Evolutionary conservation across 768 basidiomycete species (phyloP).

Genomic region (Podaxis rugospora): DNA sequence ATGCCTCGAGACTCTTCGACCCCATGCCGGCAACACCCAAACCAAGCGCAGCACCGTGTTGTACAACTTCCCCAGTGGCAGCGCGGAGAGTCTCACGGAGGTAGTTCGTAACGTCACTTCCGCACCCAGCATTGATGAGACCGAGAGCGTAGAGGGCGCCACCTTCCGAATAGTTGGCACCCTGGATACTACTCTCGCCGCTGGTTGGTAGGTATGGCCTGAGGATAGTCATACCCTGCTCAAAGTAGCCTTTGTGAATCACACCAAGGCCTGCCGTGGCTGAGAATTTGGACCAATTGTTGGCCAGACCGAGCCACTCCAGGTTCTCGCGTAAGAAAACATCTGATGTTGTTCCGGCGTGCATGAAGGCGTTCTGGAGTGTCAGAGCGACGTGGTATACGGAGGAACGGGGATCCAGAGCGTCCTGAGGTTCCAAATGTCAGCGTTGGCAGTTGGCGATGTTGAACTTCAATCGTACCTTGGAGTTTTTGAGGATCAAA

Average conservation of each 20-base stretch:
- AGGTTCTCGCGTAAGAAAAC: slow-evolving; percentile 91
- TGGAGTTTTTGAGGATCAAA: slow-evolving; percentile 87
- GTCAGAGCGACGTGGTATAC: slow-evolving; percentile 97
- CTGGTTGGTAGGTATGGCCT: slow-evolving; percentile 88
- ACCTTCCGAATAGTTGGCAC: slow-evolving; percentile 89
- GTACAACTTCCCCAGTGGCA: slow-evolving; percentile 81
- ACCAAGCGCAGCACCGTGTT: slow-evolving; percentile 95
- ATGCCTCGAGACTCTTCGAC: slow-evolving; percentile 81
- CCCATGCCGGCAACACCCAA: slow-evolving; percentile 97
- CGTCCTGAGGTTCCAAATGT: slow-evolving; percentile 49
- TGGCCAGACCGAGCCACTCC: slow-evolving; percentile 92
- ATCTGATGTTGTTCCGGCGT: slow-evolving; percentile 97
- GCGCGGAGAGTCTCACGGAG: slow-evolving; percentile 76
- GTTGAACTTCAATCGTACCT: slow-evolving; percentile 40
- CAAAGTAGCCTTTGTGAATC: slow-evolving; percentile 95
- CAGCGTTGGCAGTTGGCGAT: slow-evolving; percentile 2
- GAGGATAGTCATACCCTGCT: slow-evolving; percentile 88
- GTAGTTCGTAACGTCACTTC: slow-evolving; percentile 71
- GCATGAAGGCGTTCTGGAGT: slow-evolving; percentile 96
- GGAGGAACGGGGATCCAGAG: slow-evolving; percentile 88
- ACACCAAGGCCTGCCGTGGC: slow-evolving; percentile 96
- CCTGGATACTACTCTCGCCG: slow-evolving; percentile 70
- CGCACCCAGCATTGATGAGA: slow-evolving; percentile 89
- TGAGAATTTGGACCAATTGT: slow-evolving; percentile 98
- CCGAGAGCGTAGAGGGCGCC: slow-evolving; percentile 95